Base-by-base conservation (phyloP, 2,329 filamentous ascomycete genomes). In the Monosporascus ibericus region DNA sequence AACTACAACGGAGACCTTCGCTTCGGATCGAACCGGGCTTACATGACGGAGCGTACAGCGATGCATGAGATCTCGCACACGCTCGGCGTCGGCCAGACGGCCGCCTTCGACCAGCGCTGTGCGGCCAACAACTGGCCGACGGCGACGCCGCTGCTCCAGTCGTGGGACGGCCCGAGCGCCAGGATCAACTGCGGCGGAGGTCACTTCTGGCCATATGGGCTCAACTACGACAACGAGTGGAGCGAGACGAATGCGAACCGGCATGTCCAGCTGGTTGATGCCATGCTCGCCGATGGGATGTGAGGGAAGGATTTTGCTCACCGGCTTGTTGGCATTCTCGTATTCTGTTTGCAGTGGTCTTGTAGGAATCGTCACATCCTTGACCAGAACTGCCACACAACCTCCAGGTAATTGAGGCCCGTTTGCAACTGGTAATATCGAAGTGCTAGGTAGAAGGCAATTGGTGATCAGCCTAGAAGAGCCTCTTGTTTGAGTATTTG, bases 11-110 rank as follows among this genome's bases (percentile, higher is more conserved):
- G 74, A 40, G 70, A 73, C 60, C 63, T 77, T n/a, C 71, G 74
- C 15, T 77, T 77, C 61, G 74, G 74, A 5, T 64, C 67, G 14
- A 67, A 75, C 66, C 61, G 74, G 8, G 55, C 69, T 0, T 77
- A 74, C 66, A 77, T 77, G 75, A 76, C 61, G 47, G 72, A 77
- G 61, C 73, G 75, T 15, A 76, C 73, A 3, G 74, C 75, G 5
- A 65, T 77, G 59, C 75, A 77, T 58, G 75, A 77, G 64, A 75
- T 75, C 44, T 56, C 73, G 2, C 75, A 77, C 59, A 76, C 74
- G 1, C 68, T 77, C 5, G 75, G 75, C 3, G 65, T 77, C n/a
- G 75, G 75, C 0, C 71, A 72, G 64, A 75, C 72, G 4, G 56
- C 60, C 7, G 67, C 66, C 8, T 77, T 76, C 55, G 58, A 73